A percentile compares a stretch with the other conserved stretches of the same genome.
Evolutionary conservation across 768 basidiomycete genomes (phyloP).

Genomic region (Phaeotremella skinneri): DNA sequence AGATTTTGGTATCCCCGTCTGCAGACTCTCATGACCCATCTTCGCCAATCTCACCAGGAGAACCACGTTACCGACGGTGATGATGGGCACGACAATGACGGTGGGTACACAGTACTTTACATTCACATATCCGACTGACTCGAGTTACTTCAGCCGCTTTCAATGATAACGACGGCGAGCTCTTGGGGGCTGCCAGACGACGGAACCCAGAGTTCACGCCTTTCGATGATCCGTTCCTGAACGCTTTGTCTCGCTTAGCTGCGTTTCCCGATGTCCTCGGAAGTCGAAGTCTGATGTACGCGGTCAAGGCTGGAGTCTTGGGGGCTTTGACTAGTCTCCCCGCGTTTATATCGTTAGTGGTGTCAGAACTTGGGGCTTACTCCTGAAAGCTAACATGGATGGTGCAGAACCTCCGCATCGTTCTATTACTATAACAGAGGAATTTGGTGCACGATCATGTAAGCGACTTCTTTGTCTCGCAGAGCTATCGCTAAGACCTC

Average conservation of each 20-base stretch:
- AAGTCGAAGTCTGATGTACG: constrained; percentile 45
- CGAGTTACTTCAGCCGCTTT: constrained; percentile 17
- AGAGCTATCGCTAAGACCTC: constrained; percentile 1
- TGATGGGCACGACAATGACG: constrained; percentile 34
- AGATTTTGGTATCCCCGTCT: constrained; percentile 40
- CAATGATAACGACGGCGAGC: constrained; percentile 20
- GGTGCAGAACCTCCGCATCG: constrained; percentile 24
- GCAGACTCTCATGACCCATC: constrained; percentile 19
- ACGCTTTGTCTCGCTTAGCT: constrained; percentile 28
- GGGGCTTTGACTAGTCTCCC: constrained; percentile 40
- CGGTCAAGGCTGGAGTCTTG: constrained; percentile 44
- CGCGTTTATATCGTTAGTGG: constrained; percentile 33
- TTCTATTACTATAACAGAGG: constrained; percentile 48
- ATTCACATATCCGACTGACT: constrained; percentile 3
- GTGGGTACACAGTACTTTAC: constrained; percentile 1
- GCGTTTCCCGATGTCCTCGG: constrained; percentile 25
- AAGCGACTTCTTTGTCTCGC: constrained; percentile 9
- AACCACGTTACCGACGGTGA: constrained; percentile 28
- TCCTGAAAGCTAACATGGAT: constrained; percentile 3
- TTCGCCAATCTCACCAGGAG: constrained; percentile 24
- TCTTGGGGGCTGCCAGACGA: constrained; percentile 39
- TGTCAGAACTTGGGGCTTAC: neutral
- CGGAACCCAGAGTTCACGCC: constrained; percentile 47
- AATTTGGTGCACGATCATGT: constrained; percentile 43
- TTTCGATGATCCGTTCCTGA: constrained; percentile 32